Conservation (phyloP, 2,329 filamentous ascomycete genomes). For the Hypoxylon sp. region DNA sequence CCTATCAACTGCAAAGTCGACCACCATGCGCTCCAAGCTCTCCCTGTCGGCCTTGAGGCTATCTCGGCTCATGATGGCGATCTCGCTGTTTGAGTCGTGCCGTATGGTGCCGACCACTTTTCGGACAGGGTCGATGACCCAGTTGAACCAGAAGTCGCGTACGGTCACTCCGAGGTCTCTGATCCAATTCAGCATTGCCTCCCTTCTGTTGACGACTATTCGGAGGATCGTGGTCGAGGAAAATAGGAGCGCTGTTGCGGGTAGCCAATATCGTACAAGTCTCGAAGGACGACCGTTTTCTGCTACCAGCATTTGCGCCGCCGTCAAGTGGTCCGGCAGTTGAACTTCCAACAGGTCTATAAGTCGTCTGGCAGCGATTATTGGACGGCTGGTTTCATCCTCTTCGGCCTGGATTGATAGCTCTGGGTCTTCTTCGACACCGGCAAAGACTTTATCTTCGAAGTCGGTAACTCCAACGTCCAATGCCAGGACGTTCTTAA, state of each 20-base stretch:
- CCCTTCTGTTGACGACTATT: conserved; percentile 75
- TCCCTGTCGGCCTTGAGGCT: conserved; percentile 89
- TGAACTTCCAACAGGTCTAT: conserved; percentile 72
- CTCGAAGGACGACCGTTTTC: conserved; percentile 78
- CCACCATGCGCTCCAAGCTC: conserved; percentile 95
- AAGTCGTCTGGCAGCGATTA: conserved; percentile 71
- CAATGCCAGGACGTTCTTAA: conserved; percentile 72
- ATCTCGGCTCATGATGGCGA: conserved; percentile 94
- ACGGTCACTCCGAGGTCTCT: conserved; percentile 78
- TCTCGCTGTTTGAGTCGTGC: conserved; percentile 90
- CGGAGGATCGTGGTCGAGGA: conserved; percentile 89
- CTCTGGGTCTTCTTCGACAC: conserved; percentile 67
- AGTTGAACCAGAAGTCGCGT: conserved; percentile 94
- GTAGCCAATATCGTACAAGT: conserved; percentile 88
- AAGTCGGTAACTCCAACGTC: conserved; percentile 70
- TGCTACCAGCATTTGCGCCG: conserved; percentile 62
- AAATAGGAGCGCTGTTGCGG: conserved; percentile 72
- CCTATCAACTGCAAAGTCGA: conserved; percentile 91
- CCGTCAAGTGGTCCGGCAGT: conserved; percentile 70
- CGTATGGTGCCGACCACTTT: conserved; percentile 91
- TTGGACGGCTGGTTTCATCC: conserved; percentile 57
- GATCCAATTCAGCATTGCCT: conserved; percentile 82
- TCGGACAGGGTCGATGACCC: conserved; percentile 85
- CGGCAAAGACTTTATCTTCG: conserved; percentile 70
- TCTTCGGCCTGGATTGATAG: conserved; percentile 62